A percentile compares a stretch with the other conserved stretches of the same genome.
Conservation (phyloP, 306 rosid species). For the Quercus mongolica region DNA sequence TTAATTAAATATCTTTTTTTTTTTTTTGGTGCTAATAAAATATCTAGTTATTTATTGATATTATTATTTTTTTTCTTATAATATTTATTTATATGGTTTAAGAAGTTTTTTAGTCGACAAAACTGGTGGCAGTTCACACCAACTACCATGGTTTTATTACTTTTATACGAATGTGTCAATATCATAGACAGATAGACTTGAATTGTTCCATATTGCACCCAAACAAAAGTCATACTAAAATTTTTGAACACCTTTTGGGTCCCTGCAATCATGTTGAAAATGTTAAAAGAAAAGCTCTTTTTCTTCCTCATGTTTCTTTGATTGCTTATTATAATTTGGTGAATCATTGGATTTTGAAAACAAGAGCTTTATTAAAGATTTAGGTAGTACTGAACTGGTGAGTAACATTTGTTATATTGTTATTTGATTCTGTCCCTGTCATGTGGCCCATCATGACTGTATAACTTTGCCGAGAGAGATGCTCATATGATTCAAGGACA, state of each 20-base stretch:
- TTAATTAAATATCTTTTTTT: neutral
- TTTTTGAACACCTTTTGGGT: neutral
- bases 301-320: neutral
- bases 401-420: neutral
- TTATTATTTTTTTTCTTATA: no score
- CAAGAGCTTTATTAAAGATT: neutral
- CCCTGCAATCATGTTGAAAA: neutral
- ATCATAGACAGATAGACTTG: neutral
- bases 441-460: no score
- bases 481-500: no score
- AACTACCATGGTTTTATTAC: neutral
- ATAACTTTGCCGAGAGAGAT: no score
- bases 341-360: neutral
- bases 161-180: neutral
- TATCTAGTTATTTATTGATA: neutral
- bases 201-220: neutral
- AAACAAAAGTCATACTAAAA: neutral
- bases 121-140: neutral
- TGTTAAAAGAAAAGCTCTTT: neutral
- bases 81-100: no score
- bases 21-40: neutral
- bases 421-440: no score
- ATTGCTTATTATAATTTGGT: neutral
- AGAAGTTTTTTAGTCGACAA: neutral
- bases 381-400: neutral